These are phyloP conservation scores for Phytophthora uliginosa DNA, from an alignment of 352 stramenopile species.

Conservation along the genomic window DNA sequence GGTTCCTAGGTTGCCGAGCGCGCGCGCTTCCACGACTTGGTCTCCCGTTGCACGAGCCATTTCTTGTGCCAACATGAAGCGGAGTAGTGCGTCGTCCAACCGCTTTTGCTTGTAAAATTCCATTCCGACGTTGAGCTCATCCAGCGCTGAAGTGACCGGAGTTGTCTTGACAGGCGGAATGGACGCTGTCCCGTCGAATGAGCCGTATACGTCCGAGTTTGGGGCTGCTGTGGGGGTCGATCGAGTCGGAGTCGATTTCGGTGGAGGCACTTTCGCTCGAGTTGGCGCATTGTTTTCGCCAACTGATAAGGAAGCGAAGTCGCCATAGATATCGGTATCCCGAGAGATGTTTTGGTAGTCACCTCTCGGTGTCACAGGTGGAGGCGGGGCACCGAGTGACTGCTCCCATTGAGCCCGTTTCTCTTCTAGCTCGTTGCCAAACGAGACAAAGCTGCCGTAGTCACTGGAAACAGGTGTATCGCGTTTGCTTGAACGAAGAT, in stretches of 20 bases:
- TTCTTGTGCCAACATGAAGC: conserved; percentile 76
- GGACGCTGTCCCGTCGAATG: conserved; percentile 25
- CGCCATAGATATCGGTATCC: conserved; percentile 40
- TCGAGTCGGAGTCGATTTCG: conserved; percentile 1
- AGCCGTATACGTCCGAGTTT: conserved; percentile 38
- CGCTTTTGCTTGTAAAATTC: conserved; percentile 78
- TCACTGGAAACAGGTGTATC: conserved; percentile 4
- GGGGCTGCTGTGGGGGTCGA: conserved; percentile 6
- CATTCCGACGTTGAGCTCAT: conserved; percentile 84
- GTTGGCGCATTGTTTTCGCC: not conserved
- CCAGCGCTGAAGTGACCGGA: conserved; percentile 52
- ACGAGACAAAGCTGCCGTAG: conserved; percentile 39
- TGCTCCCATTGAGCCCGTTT: conserved; percentile 27
- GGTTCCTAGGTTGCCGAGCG: conserved; percentile 82
- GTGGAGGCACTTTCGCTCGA: conserved; percentile 3
- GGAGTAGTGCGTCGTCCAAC: conserved; percentile 67
- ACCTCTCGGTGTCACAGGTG: conserved; percentile 19
- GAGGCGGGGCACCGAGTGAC: conserved; percentile 31
- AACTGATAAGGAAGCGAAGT: conserved; percentile 43
- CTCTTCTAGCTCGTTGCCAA: conserved; percentile 22
- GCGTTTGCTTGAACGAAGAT: not conserved
- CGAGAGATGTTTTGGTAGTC: conserved; percentile 3
- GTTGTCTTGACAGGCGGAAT: conserved; percentile 16
- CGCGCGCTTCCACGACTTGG: conserved; percentile 74
- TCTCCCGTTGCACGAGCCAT: conserved; percentile 55